These are phyloP conservation scores for Parathielavia appendiculata DNA, from an alignment of 495 filamentous ascomycete genomes.

Conservation along the genomic window DNA sequence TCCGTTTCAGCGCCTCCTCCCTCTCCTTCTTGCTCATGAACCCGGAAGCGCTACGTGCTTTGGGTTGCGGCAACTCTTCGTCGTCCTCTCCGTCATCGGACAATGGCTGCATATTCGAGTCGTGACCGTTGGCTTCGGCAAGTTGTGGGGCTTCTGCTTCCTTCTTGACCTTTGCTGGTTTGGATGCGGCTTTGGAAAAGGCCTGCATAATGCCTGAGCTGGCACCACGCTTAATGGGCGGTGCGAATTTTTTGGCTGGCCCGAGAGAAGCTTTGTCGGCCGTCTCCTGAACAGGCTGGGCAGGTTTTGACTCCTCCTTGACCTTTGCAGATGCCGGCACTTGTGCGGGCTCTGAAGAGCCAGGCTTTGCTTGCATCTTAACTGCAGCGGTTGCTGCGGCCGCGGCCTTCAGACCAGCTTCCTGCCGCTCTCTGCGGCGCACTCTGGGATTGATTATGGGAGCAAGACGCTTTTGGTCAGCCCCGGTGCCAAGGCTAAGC, in stretches of 20 bases:
- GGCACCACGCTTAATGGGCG: constrained; percentile 52
- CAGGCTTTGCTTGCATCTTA: constrained; percentile 20
- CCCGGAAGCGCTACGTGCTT: constrained; percentile 30
- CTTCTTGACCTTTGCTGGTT: constrained; percentile 37
- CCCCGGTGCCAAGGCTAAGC: constrained; percentile 27
- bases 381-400: constrained; percentile 14
- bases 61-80: constrained; percentile 46
- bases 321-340: constrained; percentile 12
- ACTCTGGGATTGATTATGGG: constrained; percentile 37
- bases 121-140: constrained; percentile 45
- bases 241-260: constrained; percentile 37
- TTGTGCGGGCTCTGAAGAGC: constrained; percentile 7
- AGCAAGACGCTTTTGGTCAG: constrained; percentile 22
- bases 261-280: constrained; percentile 28
- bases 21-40: constrained; percentile 62
- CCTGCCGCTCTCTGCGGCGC: constrained; percentile 37
- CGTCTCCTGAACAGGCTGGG: constrained; percentile 20
- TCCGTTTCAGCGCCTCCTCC: constrained; percentile 65
- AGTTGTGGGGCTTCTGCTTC: constrained; percentile 45
- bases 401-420: constrained; percentile 22
- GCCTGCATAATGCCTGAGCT: constrained; percentile 66
- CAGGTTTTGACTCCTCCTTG: constrained; percentile 36
- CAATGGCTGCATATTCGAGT: constrained; percentile 55
- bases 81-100: constrained; percentile 71
- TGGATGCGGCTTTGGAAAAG: constrained; percentile 74